phyloP scores from a whole-genome alignment of 225 moss, liverwort and hornwort genomes.

The Physcomitrium patens region DNA sequence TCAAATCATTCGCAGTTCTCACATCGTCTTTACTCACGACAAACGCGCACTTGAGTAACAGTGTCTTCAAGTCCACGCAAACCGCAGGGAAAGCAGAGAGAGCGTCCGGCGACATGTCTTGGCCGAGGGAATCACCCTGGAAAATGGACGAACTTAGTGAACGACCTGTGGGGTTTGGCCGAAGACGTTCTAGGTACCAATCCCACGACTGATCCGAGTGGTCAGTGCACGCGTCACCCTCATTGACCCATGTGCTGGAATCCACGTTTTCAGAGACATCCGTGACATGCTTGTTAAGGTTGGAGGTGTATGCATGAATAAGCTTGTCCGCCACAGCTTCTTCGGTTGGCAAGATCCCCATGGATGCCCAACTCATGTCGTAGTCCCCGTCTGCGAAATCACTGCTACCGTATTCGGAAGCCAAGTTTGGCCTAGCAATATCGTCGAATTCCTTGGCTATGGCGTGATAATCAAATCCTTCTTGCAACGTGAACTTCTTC shows the following conservation, averaged over 20 bases:
- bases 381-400: constrained; percentile 37
- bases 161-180: constrained; percentile 27
- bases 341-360: constrained; percentile 38
- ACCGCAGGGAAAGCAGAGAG: constrained; percentile 35
- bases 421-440: constrained; percentile 26
- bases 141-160: constrained; percentile 22
- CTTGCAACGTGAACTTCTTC: constrained; percentile 34
- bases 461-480: constrained; percentile 37
- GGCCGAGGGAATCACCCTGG: constrained; percentile 37
- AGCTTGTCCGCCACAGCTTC: constrained; percentile 46
- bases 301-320: constrained; percentile 54
- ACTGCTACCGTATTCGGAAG: constrained; percentile 29
- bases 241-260: constrained; percentile 44
- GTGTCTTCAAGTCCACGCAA: constrained; percentile 46
- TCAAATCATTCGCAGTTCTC: constrained; percentile 65
- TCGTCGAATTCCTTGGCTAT: constrained; percentile 44
- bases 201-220: constrained; percentile 50
- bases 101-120: constrained; percentile 40
- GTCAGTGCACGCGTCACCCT: constrained; percentile 50
- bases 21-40: constrained; percentile 73
- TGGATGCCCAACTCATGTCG: constrained; percentile 48
- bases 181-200: constrained; percentile 36
- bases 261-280: constrained; percentile 51
- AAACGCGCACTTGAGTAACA: constrained; percentile 69
- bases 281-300: constrained; percentile 45